Base-by-base conservation (phyloP, 1,284 basidiomycete species). In the Papiliotrema nemorosa region DNA sequence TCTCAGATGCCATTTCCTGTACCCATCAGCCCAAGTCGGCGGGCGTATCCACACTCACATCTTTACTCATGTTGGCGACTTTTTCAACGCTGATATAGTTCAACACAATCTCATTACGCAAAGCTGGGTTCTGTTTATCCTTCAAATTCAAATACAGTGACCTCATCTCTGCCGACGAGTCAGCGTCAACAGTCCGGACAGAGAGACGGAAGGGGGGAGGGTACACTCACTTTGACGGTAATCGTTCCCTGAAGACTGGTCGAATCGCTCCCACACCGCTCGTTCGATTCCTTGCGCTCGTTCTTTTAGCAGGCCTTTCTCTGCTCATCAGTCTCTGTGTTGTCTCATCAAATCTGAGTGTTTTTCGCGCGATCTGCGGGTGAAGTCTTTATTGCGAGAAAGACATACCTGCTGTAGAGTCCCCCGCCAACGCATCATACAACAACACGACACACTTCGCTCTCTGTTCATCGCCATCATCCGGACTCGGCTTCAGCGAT, bases 1-100 rank as follows among this genome's bases (percentile, higher is more conserved):
- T 90, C 66, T 92, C 91, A 1, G 89, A 91, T 2, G 94, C 94
- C 86, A 99, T 90, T 65, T 98, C 93, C 89, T 92, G 56, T 27
- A 27, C 21, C 16, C 7, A 39, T 57, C 35, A 56, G 47, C 42
- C 5, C 9, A 20, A 20, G 24, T 13, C 21, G 7, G 13, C 16
- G 20, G 3, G n/a, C n/a, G 18, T 34, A 27, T 14, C 18, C 12
- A 10, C n/a, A 24, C 80, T 43, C 63, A 86, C 88, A 76, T 85
- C 81, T 69, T 86, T 90, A 1, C 81, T 80, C 90, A 97, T 94
- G 33, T 75, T 83, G 52, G 84, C 84, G 46, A 97, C 83, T 59
- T 79, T 83, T 24, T 82, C 80, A 0, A 85, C 81, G 0, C 81
- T 62, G 1, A 97, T 77, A 24, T 88, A 85, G 1, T 92, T 92